Conservation (phyloP, 768 basidiomycete species). For the Boletus tylopilopsis region DNA sequence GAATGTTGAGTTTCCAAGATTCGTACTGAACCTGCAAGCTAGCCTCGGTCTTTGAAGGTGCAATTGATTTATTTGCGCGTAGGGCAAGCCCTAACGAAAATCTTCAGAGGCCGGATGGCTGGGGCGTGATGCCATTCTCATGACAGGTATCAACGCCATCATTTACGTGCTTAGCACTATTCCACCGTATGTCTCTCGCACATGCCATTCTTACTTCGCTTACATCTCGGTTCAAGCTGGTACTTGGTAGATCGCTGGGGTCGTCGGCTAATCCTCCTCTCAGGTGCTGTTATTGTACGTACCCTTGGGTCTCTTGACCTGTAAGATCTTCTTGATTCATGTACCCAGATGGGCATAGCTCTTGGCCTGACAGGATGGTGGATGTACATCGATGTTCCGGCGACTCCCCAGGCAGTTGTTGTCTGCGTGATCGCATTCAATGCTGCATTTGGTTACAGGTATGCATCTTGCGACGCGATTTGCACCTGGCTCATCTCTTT, state of each 20-base stretch:
- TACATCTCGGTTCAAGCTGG: conserved; percentile 55
- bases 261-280: conserved; percentile 79
- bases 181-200: conserved; percentile 62
- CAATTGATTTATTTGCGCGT: conserved; percentile 4
- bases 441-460: conserved; percentile 89
- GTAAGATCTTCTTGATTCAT: conserved; percentile 1
- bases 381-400: conserved; percentile 85
- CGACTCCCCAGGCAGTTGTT: conserved; percentile 86
- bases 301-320: background rate
- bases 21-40: conserved; percentile 8
- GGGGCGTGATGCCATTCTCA: conserved; percentile 87
- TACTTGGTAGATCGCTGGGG: conserved; percentile 92
- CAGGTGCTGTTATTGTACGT: conserved; percentile 76
- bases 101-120: conserved; percentile 88
- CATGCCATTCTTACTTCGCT: conserved; percentile 3
- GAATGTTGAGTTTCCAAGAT: background rate
- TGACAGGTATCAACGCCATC: conserved; percentile 91
- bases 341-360: conserved; percentile 70
- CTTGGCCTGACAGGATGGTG: conserved; percentile 85
- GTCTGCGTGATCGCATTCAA: conserved; percentile 89
- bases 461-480: conserved; percentile 5
- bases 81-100: background rate
- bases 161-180: conserved; percentile 78
- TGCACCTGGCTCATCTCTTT: background rate
- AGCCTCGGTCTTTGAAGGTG: conserved; percentile 93